Evolutionary conservation across 106 monocot genomes (phyloP), one percentile per base, ranked within the genome.

Genomic region (Acanthochlamys bracteata): DNA sequence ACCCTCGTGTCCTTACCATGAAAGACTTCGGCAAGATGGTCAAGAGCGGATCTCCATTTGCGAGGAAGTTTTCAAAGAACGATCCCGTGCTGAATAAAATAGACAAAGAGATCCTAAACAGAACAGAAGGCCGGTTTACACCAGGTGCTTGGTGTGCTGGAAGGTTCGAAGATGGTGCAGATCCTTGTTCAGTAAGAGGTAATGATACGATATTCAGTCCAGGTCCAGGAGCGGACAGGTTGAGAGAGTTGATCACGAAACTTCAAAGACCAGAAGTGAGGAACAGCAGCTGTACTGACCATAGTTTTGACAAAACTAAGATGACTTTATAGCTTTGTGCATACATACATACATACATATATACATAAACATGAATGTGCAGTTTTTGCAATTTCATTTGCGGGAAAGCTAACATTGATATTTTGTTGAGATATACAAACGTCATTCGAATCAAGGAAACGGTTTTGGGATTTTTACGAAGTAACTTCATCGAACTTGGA

Each of bases 141-240:
- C 78, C 73, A 4, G 73, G 78, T 24, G 78, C 73, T 3, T 79
- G 78, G 78, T 79, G 78, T 43, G 41, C 60, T 19, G 78, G 78
- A 12, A 20, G 24, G 40, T 58, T 64, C 2, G 26, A 61, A 2
- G 25, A 24, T 12, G 69, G 40, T 2, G 64, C 63, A 0, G 20
- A 24, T 45, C 78, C 64, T 10, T 73, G 78, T 66, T 66, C 52
- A 17, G 27, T 47, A 4, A 60, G 68, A n/a, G 78, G 73, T 26
- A 22, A 63, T 20, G 73, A 73, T 57, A 47, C 66, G 0, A 24
- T 69, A 0, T 69, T 79, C 21, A 63, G 20, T 22, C 78, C 73
- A 0, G 79, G 79, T 25, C 65, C 65, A 8, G 79, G 73, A 17
- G 58, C 79, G 1, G 27, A 54, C 14, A 68, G 79, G 42, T 66